Evolutionary conservation across 208 protist species (phyloP).

Genomic region (Leishmania braziliensis): DNA sequence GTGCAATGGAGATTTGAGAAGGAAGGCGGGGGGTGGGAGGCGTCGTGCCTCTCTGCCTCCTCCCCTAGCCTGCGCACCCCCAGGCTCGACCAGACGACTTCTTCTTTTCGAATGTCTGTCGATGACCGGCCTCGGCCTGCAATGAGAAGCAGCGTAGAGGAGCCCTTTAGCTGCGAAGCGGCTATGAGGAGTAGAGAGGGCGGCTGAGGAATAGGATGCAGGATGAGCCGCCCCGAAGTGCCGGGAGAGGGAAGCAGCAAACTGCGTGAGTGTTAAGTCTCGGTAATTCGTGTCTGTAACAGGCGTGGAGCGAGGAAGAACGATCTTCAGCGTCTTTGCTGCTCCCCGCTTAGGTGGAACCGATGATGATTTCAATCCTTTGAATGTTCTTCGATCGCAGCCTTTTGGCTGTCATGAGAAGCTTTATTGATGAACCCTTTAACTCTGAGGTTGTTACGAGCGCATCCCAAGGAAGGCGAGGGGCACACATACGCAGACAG

Average conservation of each 20-base stretch:
- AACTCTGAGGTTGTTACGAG: constrained; percentile 16
- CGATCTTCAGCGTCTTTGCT: too few relatives aligned
- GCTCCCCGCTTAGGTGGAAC: too few relatives aligned
- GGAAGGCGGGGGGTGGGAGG: background rate
- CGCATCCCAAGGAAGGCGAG: background rate
- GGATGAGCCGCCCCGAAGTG: background rate
- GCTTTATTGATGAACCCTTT: constrained; percentile 30
- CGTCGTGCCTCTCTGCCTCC: background rate
- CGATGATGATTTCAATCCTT: constrained; percentile 18
- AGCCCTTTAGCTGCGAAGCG: constrained; percentile 38
- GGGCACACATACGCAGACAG: background rate
- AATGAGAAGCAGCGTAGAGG: constrained; percentile 27
- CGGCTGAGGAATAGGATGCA: background rate
- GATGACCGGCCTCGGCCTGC: constrained; percentile 2
- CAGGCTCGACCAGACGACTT: constrained; percentile 3
- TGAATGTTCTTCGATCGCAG: constrained; percentile 32
- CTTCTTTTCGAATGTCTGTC: constrained; percentile 32
- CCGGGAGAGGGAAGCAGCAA: background rate
- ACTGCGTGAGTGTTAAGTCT: background rate
- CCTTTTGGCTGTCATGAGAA: constrained; percentile 17
- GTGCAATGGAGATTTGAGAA: background rate
- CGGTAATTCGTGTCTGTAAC: too few relatives aligned
- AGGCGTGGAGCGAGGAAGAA: too few relatives aligned
- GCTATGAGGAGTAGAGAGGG: background rate
- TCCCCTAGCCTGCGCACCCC: background rate